A percentile compares a stretch with the other conserved stretches of the same genome.
Evolutionary conservation across 768 basidiomycete genomes (phyloP).

Genomic region (Baorangia bicolor): DNA sequence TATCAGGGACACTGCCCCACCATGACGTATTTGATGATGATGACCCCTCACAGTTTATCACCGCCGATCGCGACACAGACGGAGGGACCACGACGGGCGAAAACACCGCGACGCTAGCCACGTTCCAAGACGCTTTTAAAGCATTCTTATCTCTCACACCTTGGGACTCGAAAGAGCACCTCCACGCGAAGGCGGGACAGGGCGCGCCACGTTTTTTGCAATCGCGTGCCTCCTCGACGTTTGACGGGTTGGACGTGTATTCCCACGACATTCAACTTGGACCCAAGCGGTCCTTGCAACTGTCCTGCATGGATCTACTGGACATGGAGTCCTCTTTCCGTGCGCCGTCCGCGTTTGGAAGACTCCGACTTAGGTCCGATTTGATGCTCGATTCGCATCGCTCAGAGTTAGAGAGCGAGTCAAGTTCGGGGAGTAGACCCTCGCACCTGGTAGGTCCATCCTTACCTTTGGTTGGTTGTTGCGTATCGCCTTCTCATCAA

Average conservation of each 20-base stretch:
- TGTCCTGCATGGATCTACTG: conserved; percentile 21
- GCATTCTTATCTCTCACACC: conserved; percentile 27
- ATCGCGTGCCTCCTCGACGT: conserved; percentile 30
- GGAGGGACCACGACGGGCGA: conserved; percentile 12
- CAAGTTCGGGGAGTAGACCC: background rate
- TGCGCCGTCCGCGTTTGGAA: conserved; percentile 11
- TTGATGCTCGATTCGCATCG: conserved; percentile 19
- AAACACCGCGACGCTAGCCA: conserved; percentile 20
- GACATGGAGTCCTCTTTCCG: conserved; percentile 21
- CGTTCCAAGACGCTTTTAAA: conserved; percentile 32
- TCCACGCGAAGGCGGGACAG: conserved; percentile 11
- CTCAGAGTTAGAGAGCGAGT: conserved; percentile 18
- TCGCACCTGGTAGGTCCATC: conserved; percentile 17
- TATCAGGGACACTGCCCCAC: conserved; percentile 5
- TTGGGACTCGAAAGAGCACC: conserved; percentile 21
- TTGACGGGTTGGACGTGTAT: conserved; percentile 32
- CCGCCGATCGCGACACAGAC: conserved; percentile 16
- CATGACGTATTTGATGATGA: conserved; percentile 20
- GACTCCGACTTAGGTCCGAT: conserved; percentile 20
- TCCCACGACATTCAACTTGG: conserved; percentile 24
- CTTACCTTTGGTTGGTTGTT: background rate
- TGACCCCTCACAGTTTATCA: conserved; percentile 9
- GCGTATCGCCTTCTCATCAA: background rate
- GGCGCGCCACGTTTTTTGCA: conserved; percentile 8
- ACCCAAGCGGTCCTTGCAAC: conserved; percentile 17